Base-by-base conservation (phyloP, 1,284 basidiomycete species). In the Trametes hirsuta region DNA sequence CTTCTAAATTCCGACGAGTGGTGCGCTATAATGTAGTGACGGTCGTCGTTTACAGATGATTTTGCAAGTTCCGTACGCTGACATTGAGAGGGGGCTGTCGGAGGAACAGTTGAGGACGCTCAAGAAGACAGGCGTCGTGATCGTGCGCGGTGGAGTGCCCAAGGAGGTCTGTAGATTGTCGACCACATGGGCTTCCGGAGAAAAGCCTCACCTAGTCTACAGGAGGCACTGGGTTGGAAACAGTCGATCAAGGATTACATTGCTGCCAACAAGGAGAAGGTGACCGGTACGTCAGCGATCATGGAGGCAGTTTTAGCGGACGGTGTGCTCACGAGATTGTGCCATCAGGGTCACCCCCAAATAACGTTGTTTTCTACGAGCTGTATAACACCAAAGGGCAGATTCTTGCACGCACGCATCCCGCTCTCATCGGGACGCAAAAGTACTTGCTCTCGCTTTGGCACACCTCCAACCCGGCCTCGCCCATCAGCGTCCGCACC, bases 311-410 rank as follows among this genome's bases (percentile, higher is more conserved):
- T 9, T 8, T 15, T 14, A 14, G 18, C 24, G 11, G 6, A 3
- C 15, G 3, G 11, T 12, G 3, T 14, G 11, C 44, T 14, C 39
- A 25, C 50, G 8, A 11, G 11, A 18, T 71, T 3, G 14, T 4
- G 70, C 9, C 58, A 30, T 68, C 71, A 85, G 90, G 89, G 1
- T 88, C 85, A 66, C 91, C 90, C 0, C 73, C 77, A 1, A 80
- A 85, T 48, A 81, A 91, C 64, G 85, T 89, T 55, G 88, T 91
- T 72, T 87, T 85, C 18, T 92, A 82, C 68, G 89, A 92, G 68
- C 68, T 92, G 4, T 92, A 91, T 74, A 84, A 90, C 74, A 83
- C 86, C 4, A 81, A 77, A 59, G 68, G 83, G 6, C 88, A 91
- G 72, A 79, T 85, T 0, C 65, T 68, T 11, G 85, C 84, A 1